Conservation (phyloP, 2,329 filamentous ascomycete species). For the Lecanicillium sp. region DNA sequence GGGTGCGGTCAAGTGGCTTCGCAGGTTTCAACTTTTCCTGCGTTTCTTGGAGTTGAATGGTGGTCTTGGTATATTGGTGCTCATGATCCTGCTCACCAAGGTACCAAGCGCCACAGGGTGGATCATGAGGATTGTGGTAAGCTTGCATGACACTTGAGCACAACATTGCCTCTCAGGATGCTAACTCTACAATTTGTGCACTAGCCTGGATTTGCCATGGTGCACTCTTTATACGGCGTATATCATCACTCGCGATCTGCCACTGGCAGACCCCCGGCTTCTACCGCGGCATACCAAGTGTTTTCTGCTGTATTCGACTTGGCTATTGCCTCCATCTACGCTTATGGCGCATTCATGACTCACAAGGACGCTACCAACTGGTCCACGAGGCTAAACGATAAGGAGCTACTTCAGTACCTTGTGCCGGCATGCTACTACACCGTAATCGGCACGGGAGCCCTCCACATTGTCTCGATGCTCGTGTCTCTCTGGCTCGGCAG, state of each 20-base stretch:
- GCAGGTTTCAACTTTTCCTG: slow-evolving; percentile 61
- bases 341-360: slow-evolving; percentile 42
- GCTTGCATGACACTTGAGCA: slow-evolving; percentile 22
- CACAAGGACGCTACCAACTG: slow-evolving; percentile 44
- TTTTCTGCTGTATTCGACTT: slow-evolving; percentile 71
- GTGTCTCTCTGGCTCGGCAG: slow-evolving; percentile 69
- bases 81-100: slow-evolving; percentile 69
- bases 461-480: slow-evolving; percentile 64
- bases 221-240: slow-evolving; percentile 69
- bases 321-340: slow-evolving; percentile 45
- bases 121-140: slow-evolving; percentile 70
- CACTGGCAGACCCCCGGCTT: slow-evolving; percentile 64
- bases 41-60: slow-evolving; percentile 60
- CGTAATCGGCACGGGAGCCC: slow-evolving; percentile 52
- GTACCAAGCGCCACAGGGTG: slow-evolving; percentile 59
- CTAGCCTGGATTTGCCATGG: slow-evolving; percentile 66
- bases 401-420: slow-evolving; percentile 50
- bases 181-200: slow-evolving; percentile 4
- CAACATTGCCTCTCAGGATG: slow-evolving; percentile 1
- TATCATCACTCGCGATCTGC: slow-evolving; percentile 71
- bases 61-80: slow-evolving; percentile 62
- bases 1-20: slow-evolving; percentile 58
- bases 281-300: slow-evolving; percentile 80
- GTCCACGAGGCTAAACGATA: slow-evolving; percentile 58
- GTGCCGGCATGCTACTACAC: slow-evolving; percentile 61